phyloP scores from a whole-genome alignment of 1,284 basidiomycete genomes.

The Fomitopsis palustris region DNA sequence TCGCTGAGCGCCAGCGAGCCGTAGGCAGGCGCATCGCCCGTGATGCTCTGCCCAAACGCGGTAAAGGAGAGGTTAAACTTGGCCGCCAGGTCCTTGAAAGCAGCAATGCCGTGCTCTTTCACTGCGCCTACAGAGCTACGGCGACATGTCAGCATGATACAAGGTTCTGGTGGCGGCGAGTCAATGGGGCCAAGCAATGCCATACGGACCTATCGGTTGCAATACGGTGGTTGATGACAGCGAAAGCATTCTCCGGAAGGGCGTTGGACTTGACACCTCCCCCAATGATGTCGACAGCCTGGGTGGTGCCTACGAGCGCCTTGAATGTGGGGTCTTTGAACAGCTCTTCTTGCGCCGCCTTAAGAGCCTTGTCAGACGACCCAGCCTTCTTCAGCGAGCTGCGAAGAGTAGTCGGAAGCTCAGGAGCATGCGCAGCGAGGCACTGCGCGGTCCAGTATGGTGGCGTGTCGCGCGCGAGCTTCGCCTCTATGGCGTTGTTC shows the following conservation, averaged over 20 bases:
- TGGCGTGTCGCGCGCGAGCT: conserved; percentile 40
- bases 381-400: conserved; percentile 33
- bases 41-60: conserved; percentile 37
- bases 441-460: conserved; percentile 42
- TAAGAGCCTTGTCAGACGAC: conserved; percentile 39
- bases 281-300: conserved; percentile 55
- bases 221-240: conserved; percentile 52
- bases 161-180: conserved; percentile 16
- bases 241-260: conserved; percentile 50
- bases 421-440: conserved; percentile 42
- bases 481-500: conserved; percentile 38
- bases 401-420: conserved; percentile 36
- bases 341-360: conserved; percentile 37
- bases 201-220: conserved; percentile 38
- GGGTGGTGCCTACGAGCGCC: conserved; percentile 48
- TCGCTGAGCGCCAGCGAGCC: conserved; percentile 40
- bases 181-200: conserved; percentile 18
- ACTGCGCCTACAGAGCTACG: conserved; percentile 42
- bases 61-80: conserved; percentile 43
- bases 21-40: conserved; percentile 23
- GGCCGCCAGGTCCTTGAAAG: conserved; percentile 40
- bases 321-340: conserved; percentile 28
- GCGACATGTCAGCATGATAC: conserved; percentile 13
- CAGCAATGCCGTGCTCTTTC: conserved; percentile 36
- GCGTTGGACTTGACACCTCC: conserved; percentile 66